Evolutionary conservation across 1,139 yeast genomes (phyloP).

Genomic region (Kodamaea arcana): DNA sequence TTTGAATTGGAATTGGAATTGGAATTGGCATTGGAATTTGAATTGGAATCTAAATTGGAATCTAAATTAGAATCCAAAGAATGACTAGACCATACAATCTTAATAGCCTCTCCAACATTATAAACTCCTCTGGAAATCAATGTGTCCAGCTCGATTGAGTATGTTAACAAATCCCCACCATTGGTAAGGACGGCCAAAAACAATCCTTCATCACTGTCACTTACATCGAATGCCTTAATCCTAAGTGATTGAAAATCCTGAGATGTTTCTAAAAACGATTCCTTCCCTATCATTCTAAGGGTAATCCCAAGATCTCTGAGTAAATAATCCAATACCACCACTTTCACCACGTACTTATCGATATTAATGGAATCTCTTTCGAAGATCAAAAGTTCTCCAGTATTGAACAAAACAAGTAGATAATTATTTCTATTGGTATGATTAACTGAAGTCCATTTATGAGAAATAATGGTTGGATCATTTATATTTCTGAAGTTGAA

Average conservation of each 20-base stretch:
- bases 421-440: slow-evolving; percentile 24
- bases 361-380: slow-evolving; percentile 22
- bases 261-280: slow-evolving; percentile 10
- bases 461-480: slow-evolving; percentile 34
- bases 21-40: too few relatives aligned
- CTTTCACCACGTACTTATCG: slow-evolving; percentile 22
- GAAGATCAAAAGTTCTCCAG: slow-evolving; percentile 37
- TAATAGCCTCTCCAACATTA: slow-evolving; percentile 13
- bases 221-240: slow-evolving; percentile 28
- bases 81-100: slow-evolving; percentile 23
- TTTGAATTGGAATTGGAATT: too few relatives aligned
- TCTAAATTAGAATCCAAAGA: too few relatives aligned
- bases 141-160: slow-evolving; percentile 14
- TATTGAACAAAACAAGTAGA: slow-evolving; percentile 34
- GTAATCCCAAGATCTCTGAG: slow-evolving; percentile 18
- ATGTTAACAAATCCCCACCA: slow-evolving; percentile 17
- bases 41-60: too few relatives aligned
- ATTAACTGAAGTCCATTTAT: slow-evolving; percentile 32
- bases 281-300: slow-evolving; percentile 7
- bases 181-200: slow-evolving; percentile 17
- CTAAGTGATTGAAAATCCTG: slow-evolving; percentile 21
- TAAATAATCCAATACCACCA: slow-evolving; percentile 26
- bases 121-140: slow-evolving; percentile 7
- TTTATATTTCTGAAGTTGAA: slow-evolving; percentile 28
- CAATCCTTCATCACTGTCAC: slow-evolving; percentile 11